Evolutionary conservation across 306 rosid genomes (phyloP).

Genomic region (Alnus rubra): DNA sequence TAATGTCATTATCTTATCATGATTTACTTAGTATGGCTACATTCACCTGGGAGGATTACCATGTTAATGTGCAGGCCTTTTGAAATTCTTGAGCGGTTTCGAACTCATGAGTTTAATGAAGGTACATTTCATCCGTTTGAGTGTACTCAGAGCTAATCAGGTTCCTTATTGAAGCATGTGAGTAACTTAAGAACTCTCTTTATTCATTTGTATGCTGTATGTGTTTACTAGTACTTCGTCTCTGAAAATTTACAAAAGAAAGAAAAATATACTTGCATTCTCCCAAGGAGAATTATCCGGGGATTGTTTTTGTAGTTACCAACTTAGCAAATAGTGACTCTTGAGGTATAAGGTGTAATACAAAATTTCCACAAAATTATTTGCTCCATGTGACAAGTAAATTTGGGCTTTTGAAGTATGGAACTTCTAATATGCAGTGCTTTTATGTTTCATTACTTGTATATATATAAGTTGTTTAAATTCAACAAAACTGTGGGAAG

Average conservation of each 20-base stretch:
- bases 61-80: conserved; percentile 61
- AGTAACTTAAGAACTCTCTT: conserved; percentile 7
- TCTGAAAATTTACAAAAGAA: background rate
- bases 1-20: background rate
- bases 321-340: background rate
- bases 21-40: conserved; percentile 1
- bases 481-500: background rate
- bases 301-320: too few relatives aligned
- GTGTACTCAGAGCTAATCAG: conserved; percentile 84
- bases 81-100: conserved; percentile 77
- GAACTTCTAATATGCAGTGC: background rate
- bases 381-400: background rate
- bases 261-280: background rate
- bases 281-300: background rate
- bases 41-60: conserved; percentile 5
- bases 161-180: conserved; percentile 19
- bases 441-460: background rate
- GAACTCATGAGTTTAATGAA: conserved; percentile 88
- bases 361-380: background rate
- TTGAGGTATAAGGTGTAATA: background rate
- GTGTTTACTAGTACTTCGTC: background rate
- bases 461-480: background rate
- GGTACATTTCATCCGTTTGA: conserved; percentile 93
- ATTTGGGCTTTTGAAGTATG: background rate
- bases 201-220: background rate